phyloP scores from a whole-genome alignment of 306 rosid species.

The Lathyrus sativus region DNA sequence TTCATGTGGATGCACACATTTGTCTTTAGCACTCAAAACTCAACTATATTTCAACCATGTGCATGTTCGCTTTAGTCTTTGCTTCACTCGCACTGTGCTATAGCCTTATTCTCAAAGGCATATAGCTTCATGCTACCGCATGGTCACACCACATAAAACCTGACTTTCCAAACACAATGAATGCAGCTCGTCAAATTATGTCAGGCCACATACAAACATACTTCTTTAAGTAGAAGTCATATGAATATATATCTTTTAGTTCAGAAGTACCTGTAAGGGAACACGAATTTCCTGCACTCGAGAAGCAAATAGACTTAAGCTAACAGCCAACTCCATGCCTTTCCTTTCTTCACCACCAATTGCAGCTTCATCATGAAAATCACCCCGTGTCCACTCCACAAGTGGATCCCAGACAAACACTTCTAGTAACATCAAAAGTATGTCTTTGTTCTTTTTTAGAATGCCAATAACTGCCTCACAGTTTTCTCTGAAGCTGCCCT shows the following conservation, averaged over 20 bases:
- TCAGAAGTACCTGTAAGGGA: conserved; percentile 76
- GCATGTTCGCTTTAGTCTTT: background rate
- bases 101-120: conserved; percentile 2
- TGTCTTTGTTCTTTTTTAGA: conserved; percentile 86
- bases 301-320: conserved; percentile 95
- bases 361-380: conserved; percentile 94
- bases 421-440: conserved; percentile 84
- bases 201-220: conserved; percentile 20
- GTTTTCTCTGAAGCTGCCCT: conserved; percentile 93
- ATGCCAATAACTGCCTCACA: conserved; percentile 80
- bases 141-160: conserved; percentile 1
- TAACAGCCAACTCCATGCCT: conserved; percentile 99
- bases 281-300: conserved; percentile 98
- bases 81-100: background rate
- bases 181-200: conserved; percentile 6
- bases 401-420: conserved; percentile 98
- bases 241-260: conserved; percentile 24
- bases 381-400: conserved; percentile 97
- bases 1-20: conserved; percentile 22
- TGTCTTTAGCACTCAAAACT: conserved; percentile 8
- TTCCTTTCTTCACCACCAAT: conserved; percentile 98
- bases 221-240: conserved; percentile 15
- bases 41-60: conserved; percentile 1
- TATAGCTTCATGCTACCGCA: background rate
- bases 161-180: conserved; percentile 8